Evolutionary conservation across 352 stramenopile species (phyloP), one percentile per base, ranked within the genome.

Genomic region (Aphanomyces stellatus): DNA sequence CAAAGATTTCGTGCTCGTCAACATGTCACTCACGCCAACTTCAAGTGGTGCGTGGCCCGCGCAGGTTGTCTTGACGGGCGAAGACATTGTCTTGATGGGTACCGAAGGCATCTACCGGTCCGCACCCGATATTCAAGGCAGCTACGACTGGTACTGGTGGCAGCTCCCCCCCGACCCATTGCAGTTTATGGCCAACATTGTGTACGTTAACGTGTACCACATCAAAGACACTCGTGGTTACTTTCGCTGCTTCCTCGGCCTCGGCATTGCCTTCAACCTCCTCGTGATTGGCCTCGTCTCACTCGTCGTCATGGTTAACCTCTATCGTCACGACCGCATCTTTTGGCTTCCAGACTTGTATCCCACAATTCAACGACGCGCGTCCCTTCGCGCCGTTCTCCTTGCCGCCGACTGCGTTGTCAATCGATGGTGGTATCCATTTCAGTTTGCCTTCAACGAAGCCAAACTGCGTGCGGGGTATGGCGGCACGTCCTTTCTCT

Each of bases 261-360:
- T n/a, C n/a, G 55, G 55, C 34, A 63, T 63, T 28, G 24, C 0
- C n/a, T n/a, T 63, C 41, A 53, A 63, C 31, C 13, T 53, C 17
- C 6, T 22, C 34, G 28, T 63, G n/a, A 53, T 6, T 30, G 15
- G 53, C 25, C 0, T 43, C 17, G 55, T 63, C 51, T n/a, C 55
- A 19, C 19, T 63, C 22, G 25, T 49, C 24, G 1, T 33, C 19
- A 31, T 1, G 8, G 34, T 63, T 10, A 24, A 63, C 41, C 13
- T 63, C 22, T 63, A 53, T n/a, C 34, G 34, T 28, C 15, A 41
- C 6, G 17, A n/a, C 19, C 11, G 28, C 19, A 33, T 53, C n/a
- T 6, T 63, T 15, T 63, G 55, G 55, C 15, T 63, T 17, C 55
- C 55, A 6, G 55, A 63, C 24, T 15, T 63, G 11, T 63, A 48